Evolutionary conservation across 495 filamentous ascomycete genomes (phyloP), one percentile per base, ranked within the genome.

Genomic region (Penicillium antarcticum): DNA sequence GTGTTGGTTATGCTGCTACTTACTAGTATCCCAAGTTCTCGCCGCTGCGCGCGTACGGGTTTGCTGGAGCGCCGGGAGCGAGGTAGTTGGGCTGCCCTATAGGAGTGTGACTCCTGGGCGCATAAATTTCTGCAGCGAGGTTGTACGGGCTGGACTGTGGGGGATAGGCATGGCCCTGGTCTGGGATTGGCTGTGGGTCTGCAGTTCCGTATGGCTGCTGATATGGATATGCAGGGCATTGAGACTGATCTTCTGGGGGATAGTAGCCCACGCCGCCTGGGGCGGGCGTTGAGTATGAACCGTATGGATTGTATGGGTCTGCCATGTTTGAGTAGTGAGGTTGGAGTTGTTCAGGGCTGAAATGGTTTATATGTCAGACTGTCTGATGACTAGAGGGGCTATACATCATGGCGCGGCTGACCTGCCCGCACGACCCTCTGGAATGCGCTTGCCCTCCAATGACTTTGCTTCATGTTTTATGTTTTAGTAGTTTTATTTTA

Each of bases 221-320:
- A 8, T 53, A 36, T 4, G 37, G 44, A 48, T 58, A 49, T 39
- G 21, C 23, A 12, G 19, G 21, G n/a, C 52, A 41, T n/a, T 53
- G 42, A 42, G 18, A 6, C n/a, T 65, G 61, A 18, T 57, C 50
- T 9, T 63, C 56, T 14, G 60, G 54, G 21, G 59, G 63, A 42
- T 63, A 65, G 52, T 72, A 63, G 38, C 63, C 43, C 37, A 65
- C 60, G 23, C 55, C 65, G 19, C 63, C 56, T 7, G 62, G 62
- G 5, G 59, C 52, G 16, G 59, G 55, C 16, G 65, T 55, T 32
- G 55, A 41, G 37, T 65, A 67, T 24, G 56, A 53, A 38, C 62
- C 45, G 42, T 69, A 72, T 12, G 65, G 74, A 67, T 78, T 70
- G 65, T 80, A 80, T 14, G 73, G 73, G 41, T 74, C 76, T 6